These are phyloP conservation scores for Didymosphaeria variabile DNA, from an alignment of 2,329 filamentous ascomycete genomes.

Conservation along the genomic window DNA sequence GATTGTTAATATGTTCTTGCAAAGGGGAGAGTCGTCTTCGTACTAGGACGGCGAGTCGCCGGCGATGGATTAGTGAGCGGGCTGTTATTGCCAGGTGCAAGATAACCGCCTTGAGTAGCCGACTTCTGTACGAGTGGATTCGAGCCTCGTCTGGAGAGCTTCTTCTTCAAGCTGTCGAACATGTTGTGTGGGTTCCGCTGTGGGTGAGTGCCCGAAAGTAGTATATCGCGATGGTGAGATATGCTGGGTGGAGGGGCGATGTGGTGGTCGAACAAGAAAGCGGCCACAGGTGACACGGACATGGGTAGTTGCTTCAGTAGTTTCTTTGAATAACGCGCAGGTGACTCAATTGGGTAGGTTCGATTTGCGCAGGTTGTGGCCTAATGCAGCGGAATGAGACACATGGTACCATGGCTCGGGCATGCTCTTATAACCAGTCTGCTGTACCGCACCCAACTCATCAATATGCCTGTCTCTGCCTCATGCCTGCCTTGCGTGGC, in stretches of 20 bases:
- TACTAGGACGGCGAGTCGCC: constrained; percentile 52
- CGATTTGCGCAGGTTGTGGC: constrained; percentile 1
- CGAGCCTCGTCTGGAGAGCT: constrained; percentile 30
- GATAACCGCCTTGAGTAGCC: constrained; percentile 23
- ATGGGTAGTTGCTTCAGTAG: constrained; percentile 19
- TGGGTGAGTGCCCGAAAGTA: constrained; percentile 13
- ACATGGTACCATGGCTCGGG: constrained; percentile 1
- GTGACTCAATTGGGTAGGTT: background rate
- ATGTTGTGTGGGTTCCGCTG: constrained; percentile 20
- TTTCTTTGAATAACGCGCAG: background rate
- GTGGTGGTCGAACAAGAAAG: constrained; percentile 2
- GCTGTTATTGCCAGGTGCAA: constrained; percentile 28
- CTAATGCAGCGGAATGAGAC: background rate
- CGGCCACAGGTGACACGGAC: constrained; percentile 21
- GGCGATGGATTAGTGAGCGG: constrained; percentile 36
- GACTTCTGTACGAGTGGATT: constrained; percentile 20
- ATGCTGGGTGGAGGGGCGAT: constrained; percentile 4
- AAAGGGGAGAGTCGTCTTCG: constrained; percentile 15
- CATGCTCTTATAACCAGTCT: background rate
- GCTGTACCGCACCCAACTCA: background rate
- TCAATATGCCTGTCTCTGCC: background rate
- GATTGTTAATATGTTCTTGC: constrained; percentile 17
- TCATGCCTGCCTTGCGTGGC: constrained; percentile 16
- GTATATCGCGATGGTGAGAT: constrained; percentile 5
- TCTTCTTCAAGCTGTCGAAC: constrained; percentile 38